Percentiles rank a stretch among this genome's conserved stretches.
These are phyloP conservation scores for Pezicula neosporulosa DNA, from an alignment of 2,329 filamentous ascomycete species.

Conservation along the genomic window DNA sequence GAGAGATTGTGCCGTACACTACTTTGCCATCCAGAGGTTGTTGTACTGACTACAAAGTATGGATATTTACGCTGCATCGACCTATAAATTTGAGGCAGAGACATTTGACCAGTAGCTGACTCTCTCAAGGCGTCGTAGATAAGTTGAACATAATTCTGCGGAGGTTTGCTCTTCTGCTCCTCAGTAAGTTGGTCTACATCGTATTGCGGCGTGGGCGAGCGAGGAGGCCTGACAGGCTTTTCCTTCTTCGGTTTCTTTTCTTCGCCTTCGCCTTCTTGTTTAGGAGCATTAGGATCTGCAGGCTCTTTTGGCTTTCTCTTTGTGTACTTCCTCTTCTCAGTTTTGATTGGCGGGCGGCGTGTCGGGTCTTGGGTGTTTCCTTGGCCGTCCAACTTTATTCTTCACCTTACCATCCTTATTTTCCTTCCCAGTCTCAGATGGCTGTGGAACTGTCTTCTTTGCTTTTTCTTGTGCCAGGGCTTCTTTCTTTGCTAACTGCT, in stretches of 20 bases:
- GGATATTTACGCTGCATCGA: constrained; percentile 55
- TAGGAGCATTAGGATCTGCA: constrained; percentile 35
- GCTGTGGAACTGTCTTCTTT: constrained; percentile 45
- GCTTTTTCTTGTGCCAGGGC: constrained; percentile 48
- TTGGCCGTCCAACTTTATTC: constrained; percentile 61
- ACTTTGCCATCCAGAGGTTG: constrained; percentile 56
- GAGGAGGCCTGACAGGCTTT: constrained; percentile 34
- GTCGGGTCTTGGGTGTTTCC: constrained; percentile 60
- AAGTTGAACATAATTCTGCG: constrained; percentile 53
- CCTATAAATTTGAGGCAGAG: constrained; percentile 57
- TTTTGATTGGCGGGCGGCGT: constrained; percentile 44
- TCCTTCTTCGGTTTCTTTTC: constrained; percentile 44
- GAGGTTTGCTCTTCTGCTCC: constrained; percentile 68
- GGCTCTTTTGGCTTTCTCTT: constrained; percentile 54
- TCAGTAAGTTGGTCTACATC: constrained; percentile 58
- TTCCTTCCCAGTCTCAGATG: constrained; percentile 33
- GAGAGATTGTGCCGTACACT: constrained; percentile 61
- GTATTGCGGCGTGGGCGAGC: constrained; percentile 51
- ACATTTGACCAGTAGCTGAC: constrained; percentile 45
- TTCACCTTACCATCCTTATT: constrained; percentile 32
- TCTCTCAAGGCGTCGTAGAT: constrained; percentile 53
- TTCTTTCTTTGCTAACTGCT: constrained; percentile 59
- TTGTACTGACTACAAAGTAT: constrained; percentile 50
- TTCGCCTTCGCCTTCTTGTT: constrained; percentile 50
- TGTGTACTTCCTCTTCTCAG: constrained; percentile 65